Evolutionary conservation across 331 rosid species (phyloP).

Genomic region (Quercus lobata): DNA sequence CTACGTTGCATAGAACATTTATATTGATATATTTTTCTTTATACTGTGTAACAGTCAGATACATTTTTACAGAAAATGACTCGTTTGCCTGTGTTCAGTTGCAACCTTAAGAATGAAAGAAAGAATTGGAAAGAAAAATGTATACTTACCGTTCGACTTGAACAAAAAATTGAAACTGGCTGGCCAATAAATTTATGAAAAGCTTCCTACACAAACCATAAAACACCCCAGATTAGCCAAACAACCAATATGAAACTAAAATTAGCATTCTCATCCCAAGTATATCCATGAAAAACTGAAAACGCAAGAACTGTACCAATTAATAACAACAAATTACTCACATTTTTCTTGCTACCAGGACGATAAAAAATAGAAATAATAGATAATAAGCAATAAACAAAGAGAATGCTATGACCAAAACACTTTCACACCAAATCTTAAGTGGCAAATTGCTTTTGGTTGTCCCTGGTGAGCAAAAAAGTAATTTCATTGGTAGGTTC

Average conservation of each 20-base stretch:
- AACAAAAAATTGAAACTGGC: conserved; percentile 67
- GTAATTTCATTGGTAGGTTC: too few species aligned
- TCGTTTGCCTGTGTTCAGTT: too few species aligned
- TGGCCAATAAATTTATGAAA: conserved; percentile 79
- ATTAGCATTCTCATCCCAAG: neutral
- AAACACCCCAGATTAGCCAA: conserved; percentile 4
- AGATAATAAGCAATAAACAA: neutral
- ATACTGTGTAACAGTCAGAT: too few species aligned
- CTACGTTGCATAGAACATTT: too few species aligned
- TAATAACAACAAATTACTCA: neutral
- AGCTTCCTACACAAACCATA: conserved; percentile 55
- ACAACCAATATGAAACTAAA: neutral
- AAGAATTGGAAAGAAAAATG: neutral
- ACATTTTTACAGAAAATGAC: too few species aligned
- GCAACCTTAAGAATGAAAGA: too few species aligned
- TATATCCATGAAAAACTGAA: neutral
- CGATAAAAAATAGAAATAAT: neutral
- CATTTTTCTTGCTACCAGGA: neutral
- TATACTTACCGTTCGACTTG: conserved; percentile 90
- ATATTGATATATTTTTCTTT: too few species aligned
- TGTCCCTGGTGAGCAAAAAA: too few species aligned
- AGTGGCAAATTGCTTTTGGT: too few species aligned
- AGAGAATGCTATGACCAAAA: neutral
- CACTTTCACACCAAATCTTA: too few species aligned
- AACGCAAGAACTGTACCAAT: neutral